Evolutionary conservation across 2,329 filamentous ascomycete genomes (phyloP).

Genomic region (Penicillium rolfsii): DNA sequence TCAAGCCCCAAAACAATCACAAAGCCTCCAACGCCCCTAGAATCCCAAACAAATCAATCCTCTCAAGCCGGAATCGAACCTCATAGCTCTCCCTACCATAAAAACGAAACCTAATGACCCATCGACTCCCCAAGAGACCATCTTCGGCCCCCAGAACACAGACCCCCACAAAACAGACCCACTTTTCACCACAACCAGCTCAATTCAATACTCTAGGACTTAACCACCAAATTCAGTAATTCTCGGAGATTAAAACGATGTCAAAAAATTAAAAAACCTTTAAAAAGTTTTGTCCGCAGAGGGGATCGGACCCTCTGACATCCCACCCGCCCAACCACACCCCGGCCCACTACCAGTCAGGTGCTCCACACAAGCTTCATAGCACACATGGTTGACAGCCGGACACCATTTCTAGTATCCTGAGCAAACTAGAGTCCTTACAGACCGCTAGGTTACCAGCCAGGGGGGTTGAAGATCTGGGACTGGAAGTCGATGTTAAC

Average conservation of each 20-base stretch:
- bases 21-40: neutral
- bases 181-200: too few species aligned
- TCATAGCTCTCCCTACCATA: neutral
- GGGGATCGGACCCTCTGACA: too few species aligned
- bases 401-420: neutral
- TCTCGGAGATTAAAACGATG: too few species aligned
- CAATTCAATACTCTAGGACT: too few species aligned
- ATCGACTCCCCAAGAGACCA: neutral
- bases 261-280: too few species aligned
- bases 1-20: too few species aligned
- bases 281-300: too few species aligned
- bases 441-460: neutral
- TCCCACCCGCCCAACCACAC: too few species aligned
- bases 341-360: too few species aligned
- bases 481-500: neutral
- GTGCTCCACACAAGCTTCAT: too few species aligned
- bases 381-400: neutral
- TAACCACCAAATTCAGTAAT: too few species aligned
- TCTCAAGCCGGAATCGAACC: neutral
- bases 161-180: too few species aligned
- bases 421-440: neutral
- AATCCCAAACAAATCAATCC: neutral
- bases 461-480: neutral
- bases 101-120: neutral
- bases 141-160: neutral